Conservation (phyloP, 1,284 basidiomycete species). For the Macrocystidia cucumis region DNA sequence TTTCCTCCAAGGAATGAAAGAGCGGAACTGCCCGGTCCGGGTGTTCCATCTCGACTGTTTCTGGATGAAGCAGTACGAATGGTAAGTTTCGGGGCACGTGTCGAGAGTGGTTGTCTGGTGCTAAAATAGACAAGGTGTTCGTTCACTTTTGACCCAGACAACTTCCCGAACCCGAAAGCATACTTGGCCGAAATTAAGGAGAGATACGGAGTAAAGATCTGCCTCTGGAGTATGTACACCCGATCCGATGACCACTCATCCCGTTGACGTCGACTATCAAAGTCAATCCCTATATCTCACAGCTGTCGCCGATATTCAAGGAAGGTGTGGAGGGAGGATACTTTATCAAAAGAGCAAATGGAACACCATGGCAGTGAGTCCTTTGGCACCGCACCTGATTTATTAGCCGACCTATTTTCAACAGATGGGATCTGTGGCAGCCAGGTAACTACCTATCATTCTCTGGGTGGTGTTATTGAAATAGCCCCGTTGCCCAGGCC, state of each 20-base stretch:
- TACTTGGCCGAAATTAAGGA: constrained; percentile 63
- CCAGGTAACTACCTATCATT: constrained; percentile 22
- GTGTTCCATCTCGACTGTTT: constrained; percentile 77
- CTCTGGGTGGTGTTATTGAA: neutral
- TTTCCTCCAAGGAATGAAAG: constrained; percentile 66
- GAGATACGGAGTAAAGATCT: constrained; percentile 66
- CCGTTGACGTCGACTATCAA: too few relatives aligned
- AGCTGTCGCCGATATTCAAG: constrained; percentile 62
- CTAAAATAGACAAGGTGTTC: too few relatives aligned
- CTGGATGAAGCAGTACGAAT: constrained; percentile 78
- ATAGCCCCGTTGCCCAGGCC: constrained; percentile 23
- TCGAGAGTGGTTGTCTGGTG: too few relatives aligned
- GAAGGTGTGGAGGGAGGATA: constrained; percentile 61
- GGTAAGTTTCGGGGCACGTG: constrained; percentile 29
- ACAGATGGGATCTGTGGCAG: constrained; percentile 68
- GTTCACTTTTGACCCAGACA: constrained; percentile 70
- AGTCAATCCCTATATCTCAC: constrained; percentile 68
- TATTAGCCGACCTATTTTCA: constrained; percentile 2
- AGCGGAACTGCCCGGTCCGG: constrained; percentile 62
- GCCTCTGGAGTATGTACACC: constrained; percentile 54
- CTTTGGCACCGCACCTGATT: constrained; percentile 1
- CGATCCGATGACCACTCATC: too few relatives aligned
- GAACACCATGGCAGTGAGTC: constrained; percentile 64
- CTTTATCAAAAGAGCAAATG: constrained; percentile 64
- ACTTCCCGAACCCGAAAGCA: constrained; percentile 64